Base-by-base conservation (phyloP, 257 asterid species). In the Nicotiana knightiana region DNA sequence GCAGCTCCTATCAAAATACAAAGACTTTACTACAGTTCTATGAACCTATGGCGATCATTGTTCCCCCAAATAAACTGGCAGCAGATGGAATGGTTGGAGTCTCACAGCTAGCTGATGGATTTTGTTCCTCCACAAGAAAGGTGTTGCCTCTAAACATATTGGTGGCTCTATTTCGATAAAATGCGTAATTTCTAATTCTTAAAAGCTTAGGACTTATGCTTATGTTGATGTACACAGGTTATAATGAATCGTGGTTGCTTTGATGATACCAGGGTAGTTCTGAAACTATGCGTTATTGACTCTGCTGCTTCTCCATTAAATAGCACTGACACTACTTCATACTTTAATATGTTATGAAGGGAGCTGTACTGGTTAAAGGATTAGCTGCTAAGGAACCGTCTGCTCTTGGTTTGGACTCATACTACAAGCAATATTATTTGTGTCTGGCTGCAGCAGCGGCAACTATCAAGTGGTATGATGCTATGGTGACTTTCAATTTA, bases 381-480 rank as follows among this genome's bases (percentile, higher is more conserved):
- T 86, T 94, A 88, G 97, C 99, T 81, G 98, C 99, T 24, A 91
- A 84, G 85, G 99, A 90, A 83, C 98, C 94, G 79, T 95, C 99
- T 83, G 99, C 96, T n/a, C 97, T 96, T 88, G 95, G 98, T 76
- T 83, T 96, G 90, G 98, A 93, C 89, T 90, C 93, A 62, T 91
- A 91, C 87, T 89, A 91, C 92, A 96, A 96, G 90, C 99, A 96
- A 84, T 96, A 93, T 85, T 96, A 96, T 90, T 96, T 96, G 73
- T 93, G 99, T 90, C 90, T 96, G 93, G 99, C 97, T 77, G 98
- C 99, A 26, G 98, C 99, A 57, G 92, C 99, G 82, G 99, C 99
- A 76, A 94, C 96, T 70, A 89, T 96, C 88, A 96, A 94, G 89
- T 96, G 99, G 99, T 96, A 94, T 77, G 81, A 83, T 77, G 82